phyloP scores from a whole-genome alignment of 2,329 filamentous ascomycete genomes.

The Ophiostoma australiae region DNA sequence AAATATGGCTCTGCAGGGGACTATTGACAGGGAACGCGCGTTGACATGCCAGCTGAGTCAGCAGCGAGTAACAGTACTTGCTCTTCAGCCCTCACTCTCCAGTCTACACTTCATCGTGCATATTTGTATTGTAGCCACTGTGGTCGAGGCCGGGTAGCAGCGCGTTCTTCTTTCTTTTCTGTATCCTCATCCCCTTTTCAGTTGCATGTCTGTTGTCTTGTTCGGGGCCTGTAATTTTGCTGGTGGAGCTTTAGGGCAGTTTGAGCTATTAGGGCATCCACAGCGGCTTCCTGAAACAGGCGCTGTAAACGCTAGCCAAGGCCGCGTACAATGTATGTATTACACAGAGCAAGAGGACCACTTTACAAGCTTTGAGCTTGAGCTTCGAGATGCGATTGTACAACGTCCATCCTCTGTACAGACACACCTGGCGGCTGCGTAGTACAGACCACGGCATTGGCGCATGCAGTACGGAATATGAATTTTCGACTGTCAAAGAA shows the following conservation, averaged over 20 bases:
- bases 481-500: too few relatives aligned
- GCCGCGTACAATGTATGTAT: neutral
- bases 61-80: neutral
- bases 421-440: neutral
- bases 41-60: neutral
- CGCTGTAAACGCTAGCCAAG: neutral
- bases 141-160: neutral
- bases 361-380: conserved; percentile 10
- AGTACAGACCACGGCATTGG: neutral
- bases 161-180: neutral
- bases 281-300: conserved; percentile 8
- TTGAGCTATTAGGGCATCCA: neutral
- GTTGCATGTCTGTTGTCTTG: neutral
- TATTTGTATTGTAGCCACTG: neutral
- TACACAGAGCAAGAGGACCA: neutral
- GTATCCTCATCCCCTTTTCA: neutral
- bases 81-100: neutral
- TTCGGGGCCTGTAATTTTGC: neutral
- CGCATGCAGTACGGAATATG: neutral
- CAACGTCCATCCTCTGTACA: neutral
- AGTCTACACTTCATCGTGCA: neutral
- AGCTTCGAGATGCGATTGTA: neutral
- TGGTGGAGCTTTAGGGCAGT: neutral
- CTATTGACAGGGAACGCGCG: conserved; percentile 5
- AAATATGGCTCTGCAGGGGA: neutral